phyloP scores from a whole-genome alignment of 495 filamentous ascomycete species.

The Pyrenula aspistea region DNA sequence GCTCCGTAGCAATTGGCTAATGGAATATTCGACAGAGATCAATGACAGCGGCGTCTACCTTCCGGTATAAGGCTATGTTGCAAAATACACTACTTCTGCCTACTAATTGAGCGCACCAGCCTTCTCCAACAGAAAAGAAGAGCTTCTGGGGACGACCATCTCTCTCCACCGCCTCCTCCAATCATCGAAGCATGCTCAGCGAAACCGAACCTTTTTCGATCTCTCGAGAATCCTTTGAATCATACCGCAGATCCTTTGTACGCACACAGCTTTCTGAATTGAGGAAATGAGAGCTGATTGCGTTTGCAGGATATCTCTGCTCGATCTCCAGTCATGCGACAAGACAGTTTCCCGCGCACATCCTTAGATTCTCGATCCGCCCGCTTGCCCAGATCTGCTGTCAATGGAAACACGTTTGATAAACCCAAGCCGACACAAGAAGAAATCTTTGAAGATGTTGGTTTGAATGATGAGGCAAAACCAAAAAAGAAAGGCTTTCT shows the following conservation, averaged over 20 bases:
- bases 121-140: conserved; percentile 80
- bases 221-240: conserved; percentile 95
- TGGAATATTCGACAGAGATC: conserved; percentile 50
- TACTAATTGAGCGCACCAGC: conserved; percentile 37
- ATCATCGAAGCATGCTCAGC: conserved; percentile 55
- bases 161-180: conserved; percentile 53
- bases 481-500: conserved; percentile 77
- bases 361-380: conserved; percentile 66
- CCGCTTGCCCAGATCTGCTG: conserved; percentile 39
- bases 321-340: conserved; percentile 58
- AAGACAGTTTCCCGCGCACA: conserved; percentile 47
- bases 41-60: conserved; percentile 95
- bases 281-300: conserved; percentile 2
- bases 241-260: conserved; percentile 93
- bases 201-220: conserved; percentile 94
- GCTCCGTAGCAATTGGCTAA: neutral
- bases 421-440: conserved; percentile 51
- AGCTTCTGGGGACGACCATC: conserved; percentile 71
- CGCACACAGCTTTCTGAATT: conserved; percentile 17
- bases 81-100: neutral
- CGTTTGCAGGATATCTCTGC: conserved; percentile 74
- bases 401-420: conserved; percentile 35
- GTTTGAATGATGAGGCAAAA: conserved; percentile 63
- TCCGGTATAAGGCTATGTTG: conserved; percentile 46
- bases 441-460: conserved; percentile 83